These are phyloP conservation scores for Bifiguratus adelaidae DNA, from an alignment of 192 early-diverging fungal species.

Conservation along the genomic window DNA sequence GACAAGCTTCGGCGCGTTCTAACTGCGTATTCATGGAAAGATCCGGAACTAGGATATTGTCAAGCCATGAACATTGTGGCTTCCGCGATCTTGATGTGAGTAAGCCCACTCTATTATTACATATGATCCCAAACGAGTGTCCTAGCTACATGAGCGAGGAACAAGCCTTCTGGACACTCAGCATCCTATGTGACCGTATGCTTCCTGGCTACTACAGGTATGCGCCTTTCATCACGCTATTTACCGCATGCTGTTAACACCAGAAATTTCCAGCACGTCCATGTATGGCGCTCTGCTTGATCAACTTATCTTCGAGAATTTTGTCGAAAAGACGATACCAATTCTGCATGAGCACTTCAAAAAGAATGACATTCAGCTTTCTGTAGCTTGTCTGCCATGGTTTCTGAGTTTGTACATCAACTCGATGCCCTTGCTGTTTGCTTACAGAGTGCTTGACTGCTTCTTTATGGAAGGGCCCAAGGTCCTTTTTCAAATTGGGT, in stretches of 20 bases:
- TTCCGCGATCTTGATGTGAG: conserved; percentile 78
- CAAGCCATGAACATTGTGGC: conserved; percentile 99
- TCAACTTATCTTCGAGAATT: conserved; percentile 86
- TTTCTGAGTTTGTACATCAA: conserved; percentile 96
- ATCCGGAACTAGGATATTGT: conserved; percentile 96
- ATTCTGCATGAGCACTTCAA: conserved; percentile 75
- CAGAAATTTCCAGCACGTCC: conserved; percentile 55
- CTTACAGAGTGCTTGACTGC: conserved; percentile 87
- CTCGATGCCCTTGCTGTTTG: conserved; percentile 85
- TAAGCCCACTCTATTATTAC: background rate
- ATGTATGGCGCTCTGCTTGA: conserved; percentile 98
- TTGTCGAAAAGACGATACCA: conserved; percentile 88
- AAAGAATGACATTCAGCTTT: conserved; percentile 86
- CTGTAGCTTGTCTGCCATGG: conserved; percentile 96
- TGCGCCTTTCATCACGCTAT: background rate
- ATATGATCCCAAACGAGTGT: background rate
- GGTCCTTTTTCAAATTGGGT: conserved; percentile 90
- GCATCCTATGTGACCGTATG: conserved; percentile 79
- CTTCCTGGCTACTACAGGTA: conserved; percentile 89
- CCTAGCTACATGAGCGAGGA: conserved; percentile 82
- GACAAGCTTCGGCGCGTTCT: conserved; percentile 87
- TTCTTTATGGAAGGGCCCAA: conserved; percentile 97
- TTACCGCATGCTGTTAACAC: background rate
- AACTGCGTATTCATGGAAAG: conserved; percentile 72
- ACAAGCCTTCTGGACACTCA: conserved; percentile 94